Conservation (phyloP, 352 stramenopile genomes). For the Phytophthora podocarpi region DNA sequence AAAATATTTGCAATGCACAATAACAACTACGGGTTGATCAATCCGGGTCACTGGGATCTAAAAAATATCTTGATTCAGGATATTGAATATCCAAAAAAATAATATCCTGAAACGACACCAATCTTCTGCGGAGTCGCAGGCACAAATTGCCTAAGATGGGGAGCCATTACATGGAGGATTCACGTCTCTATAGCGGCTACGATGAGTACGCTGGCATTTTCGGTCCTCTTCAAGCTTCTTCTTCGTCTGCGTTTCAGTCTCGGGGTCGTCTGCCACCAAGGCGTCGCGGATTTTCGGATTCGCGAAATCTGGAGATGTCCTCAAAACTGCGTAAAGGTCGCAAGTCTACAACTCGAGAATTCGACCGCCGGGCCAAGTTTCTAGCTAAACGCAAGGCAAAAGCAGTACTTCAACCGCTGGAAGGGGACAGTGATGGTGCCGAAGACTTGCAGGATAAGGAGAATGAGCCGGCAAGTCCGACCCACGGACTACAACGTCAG, state of each 20-base stretch:
- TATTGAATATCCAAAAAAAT: too few relatives aligned
- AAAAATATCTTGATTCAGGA: too few relatives aligned
- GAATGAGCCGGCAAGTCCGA: conserved; percentile 11
- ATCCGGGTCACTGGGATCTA: too few relatives aligned
- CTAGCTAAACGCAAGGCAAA: conserved; percentile 28
- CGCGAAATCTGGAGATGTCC: background rate
- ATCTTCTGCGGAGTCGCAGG: conserved; percentile 19
- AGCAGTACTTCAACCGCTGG: background rate
- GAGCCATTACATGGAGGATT: conserved; percentile 26
- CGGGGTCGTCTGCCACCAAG: background rate
- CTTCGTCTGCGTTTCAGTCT: conserved; percentile 8
- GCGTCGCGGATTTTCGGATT: conserved; percentile 1
- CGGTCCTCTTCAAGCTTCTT: conserved; percentile 40
- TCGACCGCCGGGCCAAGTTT: conserved; percentile 33
- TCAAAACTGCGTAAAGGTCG: conserved; percentile 8
- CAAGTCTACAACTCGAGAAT: conserved; percentile 13
- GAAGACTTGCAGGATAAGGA: conserved; percentile 26
- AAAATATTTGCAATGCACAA: too few relatives aligned
- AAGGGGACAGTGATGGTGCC: conserved; percentile 2
- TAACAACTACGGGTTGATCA: too few relatives aligned
- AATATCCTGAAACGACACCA: conserved; percentile 21
- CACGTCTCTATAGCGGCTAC: conserved; percentile 42
- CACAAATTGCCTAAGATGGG: conserved; percentile 8
- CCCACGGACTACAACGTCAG: conserved; percentile 33
- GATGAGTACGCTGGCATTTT: conserved; percentile 76